Evolutionary conservation across 2,329 filamentous ascomycete genomes (phyloP), one percentile per base, ranked within the genome.

Genomic region (Sporothrix brunneoviolacea): DNA sequence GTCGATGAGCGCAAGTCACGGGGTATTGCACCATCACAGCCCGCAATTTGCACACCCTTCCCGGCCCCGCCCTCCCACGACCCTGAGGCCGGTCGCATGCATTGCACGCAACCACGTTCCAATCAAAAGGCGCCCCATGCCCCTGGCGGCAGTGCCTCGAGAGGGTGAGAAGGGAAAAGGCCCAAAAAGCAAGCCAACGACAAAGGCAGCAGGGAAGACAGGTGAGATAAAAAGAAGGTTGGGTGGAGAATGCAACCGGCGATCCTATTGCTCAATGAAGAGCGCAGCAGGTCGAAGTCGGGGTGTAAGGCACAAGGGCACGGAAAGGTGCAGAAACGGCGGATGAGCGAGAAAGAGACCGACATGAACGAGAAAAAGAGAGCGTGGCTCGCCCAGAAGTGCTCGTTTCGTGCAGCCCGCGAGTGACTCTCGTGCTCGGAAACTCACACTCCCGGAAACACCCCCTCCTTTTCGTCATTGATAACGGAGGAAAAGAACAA

Each of bases 1-100:
- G 46, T 37, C 53, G 52, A 53, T 51, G 55, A 52, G 47, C 28
- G 18, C 49, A 56, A 52, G 72, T 80, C 77, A 80, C 76, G 76
- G 70, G 77, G 65, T 76, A 81, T 82, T 73, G 75, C 78, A 75
- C 72, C 76, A 81, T 81, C 70, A 65, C 59, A 59, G 59, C 63
- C 56, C 55, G 56, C 57, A 64, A 72, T 71, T 74, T 70, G 69
- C 68, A 67, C 67, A 64, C 56, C 59, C 64, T 62, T 61, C 53
- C 54, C 58, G 58, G 54, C 53, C 51, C 52, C 58, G 56, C 58
- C 60, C 55, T 55, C 55, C 57, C 56, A 54, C 51, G 49, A 55
- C 47, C 47, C 45, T 22, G 39, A 43, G 38, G 39, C 53, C 44
- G 52, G 54, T 52, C 50, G 57, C 57, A 60, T 59, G 58, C 57